phyloP scores from a whole-genome alignment of 257 asterid species.

The Salvia miltiorrhiza region DNA sequence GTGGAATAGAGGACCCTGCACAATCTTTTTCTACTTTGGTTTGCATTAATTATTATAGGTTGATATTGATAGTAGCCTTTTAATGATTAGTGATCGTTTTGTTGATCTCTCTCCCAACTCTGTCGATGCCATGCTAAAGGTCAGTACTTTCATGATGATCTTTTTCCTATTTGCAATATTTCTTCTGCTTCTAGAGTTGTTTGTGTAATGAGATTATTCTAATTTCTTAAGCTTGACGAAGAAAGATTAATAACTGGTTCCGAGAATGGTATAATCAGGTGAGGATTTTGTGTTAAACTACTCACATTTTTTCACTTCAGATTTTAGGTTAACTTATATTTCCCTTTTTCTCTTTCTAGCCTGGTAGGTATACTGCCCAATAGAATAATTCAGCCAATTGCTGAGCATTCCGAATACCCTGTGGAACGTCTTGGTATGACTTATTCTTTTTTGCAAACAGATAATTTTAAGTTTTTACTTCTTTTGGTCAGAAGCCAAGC shows the following conservation, averaged over 20 bases:
- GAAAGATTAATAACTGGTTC: slow-evolving; percentile 82
- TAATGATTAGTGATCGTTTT: slow-evolving; percentile 71
- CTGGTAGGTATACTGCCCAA: slow-evolving; percentile 86
- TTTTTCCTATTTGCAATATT: background rate
- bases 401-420: slow-evolving; percentile 83
- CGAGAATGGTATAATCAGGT: slow-evolving; percentile 89
- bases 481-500: background rate
- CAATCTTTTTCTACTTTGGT: background rate
- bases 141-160: slow-evolving; percentile 23
- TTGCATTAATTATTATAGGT: slow-evolving; percentile 15
- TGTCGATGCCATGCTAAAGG: slow-evolving; percentile 83
- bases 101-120: slow-evolving; percentile 83
- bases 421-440: slow-evolving; percentile 87
- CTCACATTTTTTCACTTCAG: background rate
- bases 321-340: slow-evolving; percentile 2
- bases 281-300: slow-evolving; percentile 8
- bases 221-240: slow-evolving; percentile 75
- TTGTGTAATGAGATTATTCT: slow-evolving; percentile 5
- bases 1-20: background rate
- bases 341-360: slow-evolving; percentile 34
- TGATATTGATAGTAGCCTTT: slow-evolving; percentile 18
- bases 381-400: slow-evolving; percentile 88
- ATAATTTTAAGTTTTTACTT: background rate
- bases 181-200: background rate
- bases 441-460: slow-evolving; percentile 12